Conservation (phyloP, 352 stramenopile genomes). For the Phytopythium ostracodes region DNA sequence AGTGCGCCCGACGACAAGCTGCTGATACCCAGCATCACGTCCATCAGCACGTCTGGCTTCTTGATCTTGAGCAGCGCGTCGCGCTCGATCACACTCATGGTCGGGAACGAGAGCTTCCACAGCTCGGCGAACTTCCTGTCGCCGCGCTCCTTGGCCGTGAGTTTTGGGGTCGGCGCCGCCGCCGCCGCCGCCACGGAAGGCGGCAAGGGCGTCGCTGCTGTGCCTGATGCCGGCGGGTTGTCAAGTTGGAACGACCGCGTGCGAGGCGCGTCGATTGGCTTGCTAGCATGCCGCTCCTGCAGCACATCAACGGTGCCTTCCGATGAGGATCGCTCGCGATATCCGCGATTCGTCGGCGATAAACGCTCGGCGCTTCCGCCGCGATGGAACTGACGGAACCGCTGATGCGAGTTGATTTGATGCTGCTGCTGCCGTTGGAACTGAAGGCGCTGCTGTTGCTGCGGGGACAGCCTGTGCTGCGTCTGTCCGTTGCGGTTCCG, state of each 20-base stretch:
- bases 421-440: conserved; percentile 14
- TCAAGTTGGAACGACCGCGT: conserved; percentile 55
- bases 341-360: conserved; percentile 30
- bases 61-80: conserved; percentile 56
- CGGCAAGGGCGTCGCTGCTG: conserved; percentile 1
- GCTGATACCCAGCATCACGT: conserved; percentile 81
- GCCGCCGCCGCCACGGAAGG: conserved; percentile 23
- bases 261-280: conserved; percentile 26
- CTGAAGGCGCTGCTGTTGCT: conserved; percentile 14
- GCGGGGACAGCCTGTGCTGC: conserved; percentile 8
- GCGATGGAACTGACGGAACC: conserved; percentile 23
- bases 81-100: conserved; percentile 61
- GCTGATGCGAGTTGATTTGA: conserved; percentile 13
- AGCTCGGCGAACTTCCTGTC: conserved; percentile 64
- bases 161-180: conserved; percentile 12
- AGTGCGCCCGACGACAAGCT: conserved; percentile 60
- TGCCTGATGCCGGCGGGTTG: not conserved
- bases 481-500: conserved; percentile 17
- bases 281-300: conserved; percentile 19
- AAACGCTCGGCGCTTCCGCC: conserved; percentile 16
- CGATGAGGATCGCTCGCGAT: conserved; percentile 51
- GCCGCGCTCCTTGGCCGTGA: conserved; percentile 11
- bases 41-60: conserved; percentile 59
- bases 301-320: conserved; percentile 44
- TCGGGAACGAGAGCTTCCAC: conserved; percentile 75